phyloP scores from a whole-genome alignment of 2,329 filamentous ascomycete species.

The Alternaria incomplexa region DNA sequence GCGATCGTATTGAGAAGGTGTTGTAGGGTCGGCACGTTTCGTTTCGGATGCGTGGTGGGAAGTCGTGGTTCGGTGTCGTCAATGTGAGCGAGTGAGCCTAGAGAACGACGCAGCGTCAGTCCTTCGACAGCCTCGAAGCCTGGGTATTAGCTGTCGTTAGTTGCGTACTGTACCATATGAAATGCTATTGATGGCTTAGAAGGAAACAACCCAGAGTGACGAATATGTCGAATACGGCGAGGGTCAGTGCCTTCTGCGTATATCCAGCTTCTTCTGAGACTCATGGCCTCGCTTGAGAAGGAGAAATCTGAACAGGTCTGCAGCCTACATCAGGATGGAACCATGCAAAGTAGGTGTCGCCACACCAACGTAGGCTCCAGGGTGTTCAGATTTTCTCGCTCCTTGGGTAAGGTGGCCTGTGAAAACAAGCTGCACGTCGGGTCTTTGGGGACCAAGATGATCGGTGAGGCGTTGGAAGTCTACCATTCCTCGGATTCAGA shows the following conservation, averaged over 20 bases:
- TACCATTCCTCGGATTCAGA: not conserved
- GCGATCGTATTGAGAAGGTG: not conserved
- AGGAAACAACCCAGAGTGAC: not conserved
- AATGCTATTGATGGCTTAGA: not conserved
- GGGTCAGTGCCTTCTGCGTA: not conserved
- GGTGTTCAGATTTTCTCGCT: not conserved
- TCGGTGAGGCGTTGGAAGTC: not conserved
- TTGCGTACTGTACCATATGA: too few species aligned
- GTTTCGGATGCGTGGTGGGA: not conserved
- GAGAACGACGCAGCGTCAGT: not conserved
- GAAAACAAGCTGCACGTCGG: not conserved
- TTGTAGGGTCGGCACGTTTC: not conserved
- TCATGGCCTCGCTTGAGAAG: not conserved
- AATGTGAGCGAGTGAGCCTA: not conserved
- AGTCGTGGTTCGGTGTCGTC: not conserved
- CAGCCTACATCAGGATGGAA: not conserved
- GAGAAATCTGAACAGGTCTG: not conserved
- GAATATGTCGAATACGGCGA: not conserved
- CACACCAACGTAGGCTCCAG: not conserved
- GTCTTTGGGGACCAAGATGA: not conserved
- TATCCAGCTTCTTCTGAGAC: not conserved
- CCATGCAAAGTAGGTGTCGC: not conserved
- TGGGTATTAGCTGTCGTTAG: fast-evolving
- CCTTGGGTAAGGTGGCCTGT: not conserved
- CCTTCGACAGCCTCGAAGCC: not conserved